Percentiles rank a stretch among this genome's conserved stretches.
Conservation (phyloP, 495 filamentous ascomycete species). For the Hypoxylon trugodes region DNA sequence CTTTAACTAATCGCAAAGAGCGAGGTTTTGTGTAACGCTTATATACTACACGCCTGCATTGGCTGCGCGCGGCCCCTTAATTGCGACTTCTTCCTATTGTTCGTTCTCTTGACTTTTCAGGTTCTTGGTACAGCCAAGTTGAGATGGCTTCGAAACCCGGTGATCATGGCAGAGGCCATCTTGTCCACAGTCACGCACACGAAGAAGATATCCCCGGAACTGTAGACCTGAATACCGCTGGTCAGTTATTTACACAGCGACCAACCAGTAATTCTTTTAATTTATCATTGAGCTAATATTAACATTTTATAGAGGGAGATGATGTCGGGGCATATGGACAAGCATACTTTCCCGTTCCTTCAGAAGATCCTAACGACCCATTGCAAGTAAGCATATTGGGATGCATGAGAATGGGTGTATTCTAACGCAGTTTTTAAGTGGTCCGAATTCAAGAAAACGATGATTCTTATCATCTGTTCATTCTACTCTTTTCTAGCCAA, state of each 20-base stretch:
- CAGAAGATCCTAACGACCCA: constrained; percentile 72
- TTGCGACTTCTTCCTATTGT: neutral
- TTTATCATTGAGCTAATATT: neutral
- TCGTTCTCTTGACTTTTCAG: constrained; percentile 12
- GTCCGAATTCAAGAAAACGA: constrained; percentile 65
- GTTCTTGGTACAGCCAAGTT: neutral
- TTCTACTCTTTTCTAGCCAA: constrained; percentile 71
- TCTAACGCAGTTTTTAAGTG: constrained; percentile 52
- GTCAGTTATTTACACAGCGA: constrained; percentile 29
- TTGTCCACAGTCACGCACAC: constrained; percentile 61
- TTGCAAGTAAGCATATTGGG: too few species aligned
- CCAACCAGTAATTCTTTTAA: neutral
- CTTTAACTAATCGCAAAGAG: constrained; percentile 2
- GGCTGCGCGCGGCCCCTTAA: constrained; percentile 10
- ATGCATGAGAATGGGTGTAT: too few species aligned
- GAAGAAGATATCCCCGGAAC: constrained; percentile 67
- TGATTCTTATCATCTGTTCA: constrained; percentile 66
- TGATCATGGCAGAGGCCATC: constrained; percentile 24
- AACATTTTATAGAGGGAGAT: constrained; percentile 60
- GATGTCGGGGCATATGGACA: constrained; percentile 66
- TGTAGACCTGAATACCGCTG: constrained; percentile 60
- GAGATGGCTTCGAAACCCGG: constrained; percentile 25
- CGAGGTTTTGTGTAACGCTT: constrained; percentile 5
- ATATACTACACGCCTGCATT: constrained; percentile 19
- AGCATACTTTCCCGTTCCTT: constrained; percentile 68